These are phyloP conservation scores for Moesziomyces sp. DNA, from an alignment of 1,284 basidiomycete species.

Conservation along the genomic window DNA sequence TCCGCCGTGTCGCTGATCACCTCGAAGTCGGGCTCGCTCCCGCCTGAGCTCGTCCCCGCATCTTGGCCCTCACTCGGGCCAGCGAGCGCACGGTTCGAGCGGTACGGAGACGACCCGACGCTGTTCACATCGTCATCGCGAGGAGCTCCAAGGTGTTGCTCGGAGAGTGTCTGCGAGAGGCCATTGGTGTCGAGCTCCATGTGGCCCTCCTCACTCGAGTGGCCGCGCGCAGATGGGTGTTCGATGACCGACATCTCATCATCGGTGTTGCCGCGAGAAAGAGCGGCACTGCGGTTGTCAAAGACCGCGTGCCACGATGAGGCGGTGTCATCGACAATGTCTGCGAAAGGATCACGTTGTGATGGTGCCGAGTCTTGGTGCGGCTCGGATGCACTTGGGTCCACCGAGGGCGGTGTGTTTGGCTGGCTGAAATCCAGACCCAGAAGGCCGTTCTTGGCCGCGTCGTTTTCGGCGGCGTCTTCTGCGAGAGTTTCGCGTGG, in stretches of 20 bases:
- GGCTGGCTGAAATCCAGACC: constrained; percentile 22
- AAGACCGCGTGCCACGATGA: constrained; percentile 47
- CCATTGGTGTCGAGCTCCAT: constrained; percentile 35
- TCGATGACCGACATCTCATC: not conserved
- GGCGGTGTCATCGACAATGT: constrained; percentile 27
- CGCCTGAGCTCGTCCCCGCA: constrained; percentile 3
- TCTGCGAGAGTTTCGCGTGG: not conserved
- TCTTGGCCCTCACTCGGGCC: constrained; percentile 1
- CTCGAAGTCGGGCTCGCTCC: constrained; percentile 38
- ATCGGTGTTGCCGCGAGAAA: not conserved
- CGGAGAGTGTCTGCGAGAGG: constrained; percentile 42
- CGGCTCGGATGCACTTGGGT: not conserved
- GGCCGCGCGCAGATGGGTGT: not conserved
- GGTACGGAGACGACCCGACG: constrained; percentile 19
- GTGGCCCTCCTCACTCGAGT: constrained; percentile 14
- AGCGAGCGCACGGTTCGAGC: constrained; percentile 28
- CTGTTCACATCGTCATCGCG: constrained; percentile 5
- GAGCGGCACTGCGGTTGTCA: constrained; percentile 8
- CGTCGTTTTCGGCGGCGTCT: constrained; percentile 7
- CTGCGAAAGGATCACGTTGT: constrained; percentile 19
- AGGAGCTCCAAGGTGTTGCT: constrained; percentile 27
- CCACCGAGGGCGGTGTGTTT: not conserved
- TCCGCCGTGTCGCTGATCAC: constrained; percentile 30
- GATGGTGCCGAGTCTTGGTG: not conserved
- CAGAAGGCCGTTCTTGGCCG: constrained; percentile 19